Conservation (phyloP, 129 eudicot species). For the Rutidosis leptorrhynchoides region DNA sequence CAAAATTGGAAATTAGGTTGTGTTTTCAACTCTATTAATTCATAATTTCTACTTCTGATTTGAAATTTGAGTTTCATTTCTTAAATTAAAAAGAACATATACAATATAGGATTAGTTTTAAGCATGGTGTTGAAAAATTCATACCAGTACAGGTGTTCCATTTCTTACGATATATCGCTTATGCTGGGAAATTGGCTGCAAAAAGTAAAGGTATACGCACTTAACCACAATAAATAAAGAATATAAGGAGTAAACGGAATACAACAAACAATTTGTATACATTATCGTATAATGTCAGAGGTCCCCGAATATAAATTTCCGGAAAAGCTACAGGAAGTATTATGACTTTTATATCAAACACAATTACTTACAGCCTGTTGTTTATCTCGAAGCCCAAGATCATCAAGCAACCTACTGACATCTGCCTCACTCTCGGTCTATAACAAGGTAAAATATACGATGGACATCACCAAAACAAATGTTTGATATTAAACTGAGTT, state of each 20-base stretch:
- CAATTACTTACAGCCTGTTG: slow-evolving; percentile 70
- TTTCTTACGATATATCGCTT: slow-evolving; percentile 85
- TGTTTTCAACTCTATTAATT: slow-evolving; percentile 2
- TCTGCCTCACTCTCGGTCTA: slow-evolving; percentile 88
- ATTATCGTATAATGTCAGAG: not conserved
- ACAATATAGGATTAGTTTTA: slow-evolving; percentile 4
- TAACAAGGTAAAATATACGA: slow-evolving; percentile 13
- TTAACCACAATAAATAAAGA: slow-evolving; percentile 3
- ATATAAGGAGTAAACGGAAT: not conserved
- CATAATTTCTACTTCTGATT: slow-evolving; percentile 13
- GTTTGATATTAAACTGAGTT: not conserved
- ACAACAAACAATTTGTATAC: slow-evolving; percentile 5
- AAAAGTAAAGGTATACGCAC: slow-evolving; percentile 18
- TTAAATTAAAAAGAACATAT: not conserved
- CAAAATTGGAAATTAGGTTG: slow-evolving; percentile 6
- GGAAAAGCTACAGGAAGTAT: slow-evolving; percentile 7
- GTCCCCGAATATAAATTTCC: slow-evolving; percentile 2
- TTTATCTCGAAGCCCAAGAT: slow-evolving; percentile 79
- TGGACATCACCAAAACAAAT: slow-evolving; percentile 20
- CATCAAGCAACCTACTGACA: slow-evolving; percentile 77
- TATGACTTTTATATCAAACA: slow-evolving; percentile 11
- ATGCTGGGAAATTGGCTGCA: slow-evolving; percentile 92
- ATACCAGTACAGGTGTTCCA: slow-evolving; percentile 79
- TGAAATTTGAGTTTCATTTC: not conserved
- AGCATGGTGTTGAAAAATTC: slow-evolving; percentile 22